These are phyloP conservation scores for Antitrichia curtipendula DNA, from an alignment of 225 moss, liverwort and hornwort genomes.

Conservation along the genomic window DNA sequence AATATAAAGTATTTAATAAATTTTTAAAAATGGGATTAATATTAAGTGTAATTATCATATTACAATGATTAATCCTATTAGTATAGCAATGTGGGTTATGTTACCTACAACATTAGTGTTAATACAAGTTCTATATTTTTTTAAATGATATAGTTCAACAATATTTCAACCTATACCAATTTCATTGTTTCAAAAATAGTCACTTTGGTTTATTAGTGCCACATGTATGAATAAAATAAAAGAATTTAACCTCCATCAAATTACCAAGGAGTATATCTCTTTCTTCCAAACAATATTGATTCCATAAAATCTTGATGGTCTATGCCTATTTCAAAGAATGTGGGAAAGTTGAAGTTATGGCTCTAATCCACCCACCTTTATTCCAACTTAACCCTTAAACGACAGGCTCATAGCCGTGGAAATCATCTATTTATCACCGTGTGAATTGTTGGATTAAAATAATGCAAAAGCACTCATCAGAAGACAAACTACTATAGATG, in stretches of 20 bases:
- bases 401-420: no score
- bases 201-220: no score
- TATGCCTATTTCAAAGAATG: neutral
- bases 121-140: neutral
- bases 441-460: no score
- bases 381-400: neutral
- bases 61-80: neutral
- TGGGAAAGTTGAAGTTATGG: neutral
- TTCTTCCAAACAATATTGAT: neutral
- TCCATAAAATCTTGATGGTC: no score
- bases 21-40: neutral
- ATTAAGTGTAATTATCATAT: neutral
- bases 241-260: neutral
- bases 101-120: neutral
- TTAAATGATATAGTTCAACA: neutral
- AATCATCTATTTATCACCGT: no score
- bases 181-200: neutral
- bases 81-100: fast-evolving
- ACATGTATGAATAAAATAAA: neutral
- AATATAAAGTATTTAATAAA: neutral
- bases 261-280: fast-evolving
- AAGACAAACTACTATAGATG: no score
- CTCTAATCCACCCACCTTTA: fast-evolving
- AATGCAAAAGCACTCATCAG: no score
- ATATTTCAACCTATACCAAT: neutral